Evolutionary conservation across 1,139 yeast species (phyloP), one percentile per base, ranked within the genome.

Genomic region (Taphrina deformans): DNA sequence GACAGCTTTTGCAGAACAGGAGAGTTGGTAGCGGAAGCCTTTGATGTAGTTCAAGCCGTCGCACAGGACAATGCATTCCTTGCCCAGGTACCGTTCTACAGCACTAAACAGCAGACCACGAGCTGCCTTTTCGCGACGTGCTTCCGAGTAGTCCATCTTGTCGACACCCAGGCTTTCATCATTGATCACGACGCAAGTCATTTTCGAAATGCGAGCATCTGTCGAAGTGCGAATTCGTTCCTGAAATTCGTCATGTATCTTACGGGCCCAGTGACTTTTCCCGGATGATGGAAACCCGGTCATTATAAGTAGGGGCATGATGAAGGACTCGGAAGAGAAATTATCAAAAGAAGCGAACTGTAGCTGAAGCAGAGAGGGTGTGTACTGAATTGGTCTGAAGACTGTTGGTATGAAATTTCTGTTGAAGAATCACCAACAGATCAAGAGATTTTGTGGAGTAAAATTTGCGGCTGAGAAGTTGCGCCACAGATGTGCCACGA

Each of bases 1-100:
- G 31, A 85, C 79, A 0, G 92, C 88, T 73, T 92, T 92, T 45
- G 96, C 93, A 74, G 93, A 99, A 75, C 98, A 91, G 75, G 85
- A 91, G 65, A 93, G 79, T 75, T 93, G 99, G 75, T 95, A 93
- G 67, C 99, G 80, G 74, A 91, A 91, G 0, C 99, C 99, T 73
- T 93, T 95, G 73, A 95, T 95, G 74, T 95, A 95, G 26, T 91
- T 87, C 73, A 91, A 79, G 1, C 95, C 83, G 75, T 93, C 99
- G 66, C 93, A 80, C 23, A 93, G 85, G 1, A 93, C 97, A 55
- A 93, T 81, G 33, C 83, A 86, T 31, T 82, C 79, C 55, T 86
- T 81, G 2, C 88, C 80, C 7, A 95, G 77, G 69, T 88, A 90
- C 70, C 97, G 80, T 72, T 90, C 90, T 14, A 93, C 96, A 0